Percentiles rank a stretch among this genome's conserved stretches.
Conservation (phyloP, 2,329 filamentous ascomycete species). For the Apiospora rasikravindrae region DNA sequence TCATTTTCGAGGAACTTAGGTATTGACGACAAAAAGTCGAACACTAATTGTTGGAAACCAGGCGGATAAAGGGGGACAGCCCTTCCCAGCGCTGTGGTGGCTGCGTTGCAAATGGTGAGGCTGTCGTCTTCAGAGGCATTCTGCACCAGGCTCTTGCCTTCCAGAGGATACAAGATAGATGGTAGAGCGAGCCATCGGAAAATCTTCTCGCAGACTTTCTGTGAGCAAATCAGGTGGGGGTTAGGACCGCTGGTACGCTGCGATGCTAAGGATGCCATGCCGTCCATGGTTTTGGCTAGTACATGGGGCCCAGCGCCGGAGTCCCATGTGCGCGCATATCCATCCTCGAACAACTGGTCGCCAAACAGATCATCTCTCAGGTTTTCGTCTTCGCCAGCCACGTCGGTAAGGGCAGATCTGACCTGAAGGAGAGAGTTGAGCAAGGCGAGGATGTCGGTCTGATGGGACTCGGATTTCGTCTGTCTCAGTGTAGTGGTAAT, state of each 20-base stretch:
- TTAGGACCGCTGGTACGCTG: conserved; percentile 31
- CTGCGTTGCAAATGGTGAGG: conserved; percentile 33
- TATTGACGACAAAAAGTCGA: conserved; percentile 34
- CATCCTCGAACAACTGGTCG: conserved; percentile 35
- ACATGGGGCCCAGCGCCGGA: conserved; percentile 25
- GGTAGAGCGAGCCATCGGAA: conserved; percentile 34
- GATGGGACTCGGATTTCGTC: conserved; percentile 55
- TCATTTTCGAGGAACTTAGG: conserved; percentile 30
- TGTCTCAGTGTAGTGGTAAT: conserved; percentile 57
- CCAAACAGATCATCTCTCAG: conserved; percentile 39
- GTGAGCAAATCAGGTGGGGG: conserved; percentile 33
- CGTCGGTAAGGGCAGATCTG: conserved; percentile 31
- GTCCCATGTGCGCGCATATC: conserved; percentile 36
- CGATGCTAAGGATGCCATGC: conserved; percentile 34
- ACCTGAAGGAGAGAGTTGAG: conserved; percentile 53
- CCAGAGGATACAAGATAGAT: conserved; percentile 33
- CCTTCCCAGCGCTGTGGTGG: conserved; percentile 33
- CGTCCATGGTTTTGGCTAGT: conserved; percentile 35
- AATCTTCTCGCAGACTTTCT: conserved; percentile 34
- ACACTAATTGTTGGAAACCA: conserved; percentile 37
- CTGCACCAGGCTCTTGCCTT: conserved; percentile 28
- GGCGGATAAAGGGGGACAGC: conserved; percentile 35
- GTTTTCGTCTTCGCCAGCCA: conserved; percentile 33
- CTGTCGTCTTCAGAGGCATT: conserved; percentile 18
- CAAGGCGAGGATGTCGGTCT: conserved; percentile 56